A percentile compares a stretch with the other conserved stretches of the same genome.
Evolutionary conservation across 306 rosid species (phyloP).

Genomic region (Quillaja saponaria): DNA sequence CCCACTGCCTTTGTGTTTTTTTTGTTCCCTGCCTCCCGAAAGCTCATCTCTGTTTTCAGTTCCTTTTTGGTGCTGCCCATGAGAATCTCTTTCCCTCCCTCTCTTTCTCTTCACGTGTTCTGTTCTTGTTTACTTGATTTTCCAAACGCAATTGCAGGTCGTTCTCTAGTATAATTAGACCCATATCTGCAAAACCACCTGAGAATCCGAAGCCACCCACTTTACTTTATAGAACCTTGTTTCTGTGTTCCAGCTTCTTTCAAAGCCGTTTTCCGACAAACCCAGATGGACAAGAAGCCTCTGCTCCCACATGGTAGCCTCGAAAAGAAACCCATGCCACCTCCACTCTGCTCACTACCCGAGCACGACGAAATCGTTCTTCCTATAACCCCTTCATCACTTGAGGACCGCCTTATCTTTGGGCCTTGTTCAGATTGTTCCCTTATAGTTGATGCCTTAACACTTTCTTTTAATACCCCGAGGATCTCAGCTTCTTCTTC

Average conservation of each 20-base stretch:
- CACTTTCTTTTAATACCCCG: constrained; percentile 48
- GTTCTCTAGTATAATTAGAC: no score
- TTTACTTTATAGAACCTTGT: not conserved
- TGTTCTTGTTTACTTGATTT: not conserved
- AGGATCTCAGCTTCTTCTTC: constrained; percentile 51
- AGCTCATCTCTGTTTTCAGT: no score
- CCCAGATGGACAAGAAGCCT: constrained; percentile 81
- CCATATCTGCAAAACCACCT: no score
- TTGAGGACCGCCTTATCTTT: constrained; percentile 81
- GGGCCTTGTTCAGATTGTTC: constrained; percentile 61
- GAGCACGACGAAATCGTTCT: constrained; percentile 61
- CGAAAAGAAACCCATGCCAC: constrained; percentile 26
- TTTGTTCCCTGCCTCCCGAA: no score
- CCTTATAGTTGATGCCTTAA: constrained; percentile 64
- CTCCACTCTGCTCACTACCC: constrained; percentile 50
- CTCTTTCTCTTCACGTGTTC: not conserved
- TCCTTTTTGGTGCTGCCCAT: no score
- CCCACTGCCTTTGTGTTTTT: no score
- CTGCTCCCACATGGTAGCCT: constrained; percentile 70
- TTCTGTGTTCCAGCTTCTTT: not conserved
- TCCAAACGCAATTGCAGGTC: not conserved
- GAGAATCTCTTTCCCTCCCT: no score
- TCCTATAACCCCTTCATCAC: constrained; percentile 60
- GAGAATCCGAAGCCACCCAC: constrained; percentile 11
- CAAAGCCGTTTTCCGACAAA: not conserved